A percentile compares a stretch with the other conserved stretches of the same genome.
Evolutionary conservation across 2,329 filamentous ascomycete species (phyloP).

Genomic region (Fusarium xylarioides): DNA sequence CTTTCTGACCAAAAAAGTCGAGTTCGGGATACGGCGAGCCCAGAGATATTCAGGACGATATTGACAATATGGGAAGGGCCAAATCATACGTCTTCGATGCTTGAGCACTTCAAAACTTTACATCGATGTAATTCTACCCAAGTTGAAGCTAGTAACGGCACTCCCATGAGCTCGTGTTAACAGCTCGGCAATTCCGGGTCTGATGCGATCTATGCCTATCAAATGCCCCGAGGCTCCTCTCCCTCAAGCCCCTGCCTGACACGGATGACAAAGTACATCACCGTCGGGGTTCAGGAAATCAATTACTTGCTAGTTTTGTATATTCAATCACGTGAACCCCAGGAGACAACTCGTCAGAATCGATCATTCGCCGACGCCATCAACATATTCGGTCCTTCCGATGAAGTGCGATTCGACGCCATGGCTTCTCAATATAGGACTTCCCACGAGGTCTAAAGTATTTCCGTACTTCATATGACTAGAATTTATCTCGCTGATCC

Average conservation of each 20-base stretch:
- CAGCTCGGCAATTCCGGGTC: slow-evolving; percentile 12
- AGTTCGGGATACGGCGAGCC: neutral
- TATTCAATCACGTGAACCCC: neutral
- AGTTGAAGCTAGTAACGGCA: neutral
- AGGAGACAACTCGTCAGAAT: neutral
- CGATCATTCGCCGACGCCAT: neutral
- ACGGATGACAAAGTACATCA: neutral
- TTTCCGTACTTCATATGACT: neutral
- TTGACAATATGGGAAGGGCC: neutral
- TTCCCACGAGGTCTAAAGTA: neutral
- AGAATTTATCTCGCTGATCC: slow-evolving; percentile 6
- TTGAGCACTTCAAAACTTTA: neutral
- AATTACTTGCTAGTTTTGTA: neutral
- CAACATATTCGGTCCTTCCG: slow-evolving; percentile 24
- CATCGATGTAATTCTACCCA: neutral
- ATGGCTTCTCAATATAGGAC: slow-evolving; percentile 5
- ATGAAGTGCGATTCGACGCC: neutral
- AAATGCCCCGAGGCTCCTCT: neutral
- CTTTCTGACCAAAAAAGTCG: neutral
- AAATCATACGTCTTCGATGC: neutral
- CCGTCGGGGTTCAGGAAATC: neutral
- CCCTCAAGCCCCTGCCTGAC: neutral
- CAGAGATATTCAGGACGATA: neutral
- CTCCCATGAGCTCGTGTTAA: neutral
- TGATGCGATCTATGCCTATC: neutral